These are phyloP conservation scores for Paraphaeosphaeria minitans DNA, from an alignment of 2,329 filamentous ascomycete species.

Conservation along the genomic window DNA sequence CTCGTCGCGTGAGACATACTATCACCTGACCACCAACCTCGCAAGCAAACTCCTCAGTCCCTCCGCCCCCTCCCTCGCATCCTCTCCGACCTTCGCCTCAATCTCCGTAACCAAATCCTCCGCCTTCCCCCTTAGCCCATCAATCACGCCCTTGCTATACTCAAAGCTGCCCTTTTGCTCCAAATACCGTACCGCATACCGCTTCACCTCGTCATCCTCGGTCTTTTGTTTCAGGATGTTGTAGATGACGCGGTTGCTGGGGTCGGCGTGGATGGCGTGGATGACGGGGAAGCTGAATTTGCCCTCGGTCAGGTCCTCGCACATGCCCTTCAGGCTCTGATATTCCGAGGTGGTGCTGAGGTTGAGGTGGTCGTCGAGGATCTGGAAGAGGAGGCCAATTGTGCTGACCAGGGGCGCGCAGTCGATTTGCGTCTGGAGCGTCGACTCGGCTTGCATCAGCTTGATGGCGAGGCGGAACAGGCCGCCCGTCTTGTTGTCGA, in stretches of 20 bases:
- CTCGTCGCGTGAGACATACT: background rate
- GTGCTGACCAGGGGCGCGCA: slow-evolving; percentile 85
- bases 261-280: slow-evolving; percentile 83
- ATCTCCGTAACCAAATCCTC: slow-evolving; percentile 50
- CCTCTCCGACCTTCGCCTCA: slow-evolving; percentile 45
- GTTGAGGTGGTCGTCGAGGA: slow-evolving; percentile 93
- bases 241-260: slow-evolving; percentile 76
- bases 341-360: slow-evolving; percentile 65
- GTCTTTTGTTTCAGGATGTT: slow-evolving; percentile 94
- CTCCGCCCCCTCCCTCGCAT: slow-evolving; percentile 45
- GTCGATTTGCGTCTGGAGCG: slow-evolving; percentile 55
- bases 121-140: slow-evolving; percentile 52
- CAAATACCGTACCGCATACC: slow-evolving; percentile 91
- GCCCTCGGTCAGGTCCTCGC: slow-evolving; percentile 93
- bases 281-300: slow-evolving; percentile 98
- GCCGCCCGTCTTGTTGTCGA: slow-evolving; percentile 87
- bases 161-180: slow-evolving; percentile 86
- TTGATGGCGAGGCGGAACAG: slow-evolving; percentile 84
- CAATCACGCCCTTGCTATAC: slow-evolving; percentile 71
- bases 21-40: slow-evolving; percentile 42
- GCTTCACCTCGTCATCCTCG: slow-evolving; percentile 83
- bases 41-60: slow-evolving; percentile 47
- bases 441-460: slow-evolving; percentile 80
- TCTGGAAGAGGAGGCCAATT: slow-evolving; percentile 86
- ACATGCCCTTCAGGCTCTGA: slow-evolving; percentile 87